These are phyloP conservation scores for Pseudonitzschia pungens DNA, from an alignment of 108 stramenopile species.

Conservation along the genomic window DNA sequence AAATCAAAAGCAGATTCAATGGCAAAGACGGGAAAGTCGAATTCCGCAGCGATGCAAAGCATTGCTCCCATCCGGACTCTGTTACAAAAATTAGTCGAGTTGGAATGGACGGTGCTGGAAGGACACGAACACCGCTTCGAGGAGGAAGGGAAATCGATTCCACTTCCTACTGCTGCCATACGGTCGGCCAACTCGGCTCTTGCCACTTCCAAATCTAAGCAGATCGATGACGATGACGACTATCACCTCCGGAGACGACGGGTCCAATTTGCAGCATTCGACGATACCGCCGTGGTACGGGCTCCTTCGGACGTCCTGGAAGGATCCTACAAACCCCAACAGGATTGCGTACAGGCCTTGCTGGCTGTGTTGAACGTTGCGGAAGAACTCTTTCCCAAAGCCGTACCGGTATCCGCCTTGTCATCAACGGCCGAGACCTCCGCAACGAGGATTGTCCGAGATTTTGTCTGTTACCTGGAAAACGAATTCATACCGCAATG, in stretches of 20 bases:
- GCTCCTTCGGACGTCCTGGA: conserved; percentile 35
- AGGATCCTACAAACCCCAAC: conserved; percentile 20
- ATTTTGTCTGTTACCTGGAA: conserved; percentile 17
- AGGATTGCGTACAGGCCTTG: conserved; percentile 13
- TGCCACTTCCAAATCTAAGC: background rate
- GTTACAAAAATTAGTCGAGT: conserved; percentile 16
- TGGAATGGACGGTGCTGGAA: conserved; percentile 22
- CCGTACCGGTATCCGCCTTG: background rate
- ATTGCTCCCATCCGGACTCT: conserved; percentile 12
- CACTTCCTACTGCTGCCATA: background rate
- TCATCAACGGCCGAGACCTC: background rate
- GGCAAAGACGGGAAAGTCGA: background rate
- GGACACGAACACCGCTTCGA: conserved; percentile 8
- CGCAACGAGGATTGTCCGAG: background rate
- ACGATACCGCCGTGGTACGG: conserved; percentile 27
- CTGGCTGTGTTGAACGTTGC: conserved; percentile 2
- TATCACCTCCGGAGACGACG: background rate
- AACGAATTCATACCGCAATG: conserved; percentile 4
- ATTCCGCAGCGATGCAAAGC: background rate
- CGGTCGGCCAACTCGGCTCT: background rate
- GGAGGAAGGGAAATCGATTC: background rate
- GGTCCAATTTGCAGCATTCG: conserved; percentile 40
- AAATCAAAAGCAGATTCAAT: background rate
- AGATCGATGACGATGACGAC: background rate
- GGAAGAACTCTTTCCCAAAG: background rate